A percentile compares a stretch with the other conserved stretches of the same genome.
phyloP scores from a whole-genome alignment of 2,329 filamentous ascomycete genomes.

The Tolypocladium amazonense region DNA sequence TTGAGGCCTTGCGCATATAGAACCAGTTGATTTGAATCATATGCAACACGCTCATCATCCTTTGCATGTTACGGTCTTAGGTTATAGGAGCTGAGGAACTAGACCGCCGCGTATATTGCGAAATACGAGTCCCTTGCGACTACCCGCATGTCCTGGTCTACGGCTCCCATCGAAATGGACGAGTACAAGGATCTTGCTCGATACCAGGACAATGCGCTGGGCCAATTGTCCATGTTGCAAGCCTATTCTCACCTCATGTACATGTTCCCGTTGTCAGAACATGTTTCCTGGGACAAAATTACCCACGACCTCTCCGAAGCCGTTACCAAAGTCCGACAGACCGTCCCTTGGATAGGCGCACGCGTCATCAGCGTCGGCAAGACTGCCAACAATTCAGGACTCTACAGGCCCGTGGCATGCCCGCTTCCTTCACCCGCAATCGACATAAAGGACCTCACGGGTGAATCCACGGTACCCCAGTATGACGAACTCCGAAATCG shows the following conservation, averaged over 20 bases:
- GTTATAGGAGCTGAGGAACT: not conserved
- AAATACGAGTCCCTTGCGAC: not conserved
- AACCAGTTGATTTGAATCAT: not conserved
- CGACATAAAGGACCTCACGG: not conserved
- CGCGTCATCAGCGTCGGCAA: not conserved
- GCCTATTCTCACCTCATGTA: not conserved
- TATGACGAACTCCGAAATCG: not conserved
- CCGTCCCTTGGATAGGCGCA: not conserved
- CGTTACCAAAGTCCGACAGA: not conserved
- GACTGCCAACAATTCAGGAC: not conserved
- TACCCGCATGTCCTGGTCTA: not conserved
- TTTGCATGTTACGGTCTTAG: not conserved
- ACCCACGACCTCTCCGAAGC: not conserved
- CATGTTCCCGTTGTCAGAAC: not conserved
- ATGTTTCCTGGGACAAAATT: not conserved
- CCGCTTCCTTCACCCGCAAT: not conserved
- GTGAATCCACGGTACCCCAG: not conserved
- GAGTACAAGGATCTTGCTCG: not conserved
- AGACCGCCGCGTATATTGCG: not conserved
- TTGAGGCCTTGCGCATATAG: not conserved
- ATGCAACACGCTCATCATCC: not conserved
- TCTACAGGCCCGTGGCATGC: not conserved
- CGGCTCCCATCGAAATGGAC: not conserved
- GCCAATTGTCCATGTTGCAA: not conserved
- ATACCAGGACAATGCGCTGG: not conserved